phyloP scores from a whole-genome alignment of 495 filamentous ascomycete genomes.

The Neurospora sp. region DNA sequence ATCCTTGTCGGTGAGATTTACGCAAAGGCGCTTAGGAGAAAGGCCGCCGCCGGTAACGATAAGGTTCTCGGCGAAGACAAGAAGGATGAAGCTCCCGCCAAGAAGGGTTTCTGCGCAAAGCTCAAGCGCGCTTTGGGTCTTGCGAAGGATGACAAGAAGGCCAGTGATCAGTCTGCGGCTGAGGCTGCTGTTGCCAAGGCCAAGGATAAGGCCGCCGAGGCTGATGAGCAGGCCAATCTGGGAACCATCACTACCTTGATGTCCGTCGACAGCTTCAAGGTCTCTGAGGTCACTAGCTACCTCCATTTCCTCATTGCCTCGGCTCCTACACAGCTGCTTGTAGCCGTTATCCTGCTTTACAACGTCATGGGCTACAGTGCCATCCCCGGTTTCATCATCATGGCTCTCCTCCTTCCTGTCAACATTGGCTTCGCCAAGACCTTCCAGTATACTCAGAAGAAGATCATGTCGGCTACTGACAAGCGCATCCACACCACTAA shows the following conservation, averaged over 20 bases:
- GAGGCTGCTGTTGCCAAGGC: conserved; percentile 21
- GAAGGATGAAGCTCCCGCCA: conserved; percentile 26
- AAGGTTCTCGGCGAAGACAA: conserved; percentile 48
- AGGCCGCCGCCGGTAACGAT: conserved; percentile 69
- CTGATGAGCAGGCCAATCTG: conserved; percentile 71
- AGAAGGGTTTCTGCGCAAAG: conserved; percentile 38
- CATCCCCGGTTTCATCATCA: conserved; percentile 86
- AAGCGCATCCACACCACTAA: conserved; percentile 95
- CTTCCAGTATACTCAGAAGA: conserved; percentile 76
- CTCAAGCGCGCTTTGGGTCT: conserved; percentile 47
- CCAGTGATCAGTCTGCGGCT: conserved; percentile 8
- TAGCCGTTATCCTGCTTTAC: conserved; percentile 67
- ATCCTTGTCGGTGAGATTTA: conserved; percentile 98
- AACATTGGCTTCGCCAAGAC: conserved; percentile 78
- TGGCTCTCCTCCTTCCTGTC: conserved; percentile 78
- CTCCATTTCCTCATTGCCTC: conserved; percentile 82
- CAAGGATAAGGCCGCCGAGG: conserved; percentile 29
- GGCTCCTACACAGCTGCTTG: conserved; percentile 70
- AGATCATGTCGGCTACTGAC: conserved; percentile 89
- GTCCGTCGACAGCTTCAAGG: conserved; percentile 98
- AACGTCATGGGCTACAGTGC: conserved; percentile 84
- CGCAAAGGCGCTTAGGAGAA: conserved; percentile 88
- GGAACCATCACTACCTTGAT: conserved; percentile 98
- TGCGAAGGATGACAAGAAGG: conserved; percentile 42
- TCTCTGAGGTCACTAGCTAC: conserved; percentile 86